These are phyloP conservation scores for Paramecium biaurelia DNA, from an alignment of 73 alveolate genomes.

Conservation along the genomic window DNA sequence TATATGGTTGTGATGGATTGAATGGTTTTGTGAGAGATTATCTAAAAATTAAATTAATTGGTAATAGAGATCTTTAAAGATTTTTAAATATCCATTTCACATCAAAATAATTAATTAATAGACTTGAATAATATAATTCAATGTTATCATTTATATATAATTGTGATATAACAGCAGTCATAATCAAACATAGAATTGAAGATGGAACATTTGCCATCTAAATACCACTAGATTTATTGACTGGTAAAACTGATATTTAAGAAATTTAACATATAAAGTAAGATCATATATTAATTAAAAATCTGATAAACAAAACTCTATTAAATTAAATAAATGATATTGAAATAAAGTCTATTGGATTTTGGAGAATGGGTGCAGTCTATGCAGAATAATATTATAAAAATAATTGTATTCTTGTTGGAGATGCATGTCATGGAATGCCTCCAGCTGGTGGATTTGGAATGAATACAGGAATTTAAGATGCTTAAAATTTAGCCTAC, in stretches of 20 bases:
- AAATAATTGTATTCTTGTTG: constrained; percentile 53
- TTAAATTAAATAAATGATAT: background rate
- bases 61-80: constrained; percentile 66
- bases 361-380: constrained; percentile 76
- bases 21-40: constrained; percentile 63
- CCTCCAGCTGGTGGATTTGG: constrained; percentile 83
- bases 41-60: constrained; percentile 56
- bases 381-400: constrained; percentile 43
- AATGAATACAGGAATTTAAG: constrained; percentile 76
- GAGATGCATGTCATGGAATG: constrained; percentile 78
- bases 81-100: constrained; percentile 73
- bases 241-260: constrained; percentile 56
- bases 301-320: constrained; percentile 20
- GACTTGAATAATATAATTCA: constrained; percentile 49
- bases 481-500: constrained; percentile 70
- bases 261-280: background rate
- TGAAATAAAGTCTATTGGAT: constrained; percentile 53
- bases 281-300: constrained; percentile 37
- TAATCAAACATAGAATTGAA: constrained; percentile 70
- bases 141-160: constrained; percentile 77
- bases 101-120: constrained; percentile 37
- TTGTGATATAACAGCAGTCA: constrained; percentile 66
- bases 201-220: constrained; percentile 71
- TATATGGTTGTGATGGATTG: constrained; percentile 82
- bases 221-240: constrained; percentile 72